A percentile compares a stretch with the other conserved stretches of the same genome.
These are phyloP conservation scores for Cystofilobasidium capitatum DNA, from an alignment of 768 basidiomycete genomes.

Conservation along the genomic window DNA sequence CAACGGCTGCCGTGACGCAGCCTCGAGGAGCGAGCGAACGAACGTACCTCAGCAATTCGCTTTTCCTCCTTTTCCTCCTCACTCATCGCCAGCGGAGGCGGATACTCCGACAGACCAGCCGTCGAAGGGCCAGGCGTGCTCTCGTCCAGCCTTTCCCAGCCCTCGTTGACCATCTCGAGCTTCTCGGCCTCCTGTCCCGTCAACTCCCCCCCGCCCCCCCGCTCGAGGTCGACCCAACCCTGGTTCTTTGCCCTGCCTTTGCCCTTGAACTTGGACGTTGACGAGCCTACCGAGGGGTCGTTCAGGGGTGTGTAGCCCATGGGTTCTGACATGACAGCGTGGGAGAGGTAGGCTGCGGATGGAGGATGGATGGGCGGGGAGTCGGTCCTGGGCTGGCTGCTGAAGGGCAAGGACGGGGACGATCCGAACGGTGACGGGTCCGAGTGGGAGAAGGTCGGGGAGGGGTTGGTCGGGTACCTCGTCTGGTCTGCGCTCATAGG, in stretches of 20 bases:
- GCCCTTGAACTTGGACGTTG: not conserved
- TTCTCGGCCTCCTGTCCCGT: not conserved
- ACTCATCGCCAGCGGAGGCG: not conserved
- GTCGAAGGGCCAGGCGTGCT: not conserved
- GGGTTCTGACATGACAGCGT: not conserved
- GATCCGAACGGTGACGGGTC: not conserved
- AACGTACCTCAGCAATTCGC: not conserved
- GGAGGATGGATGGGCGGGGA: not conserved
- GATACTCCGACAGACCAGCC: not conserved
- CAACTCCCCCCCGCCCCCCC: not conserved
- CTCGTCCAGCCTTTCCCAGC: not conserved
- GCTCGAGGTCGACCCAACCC: constrained; percentile 7
- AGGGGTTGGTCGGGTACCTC: not conserved
- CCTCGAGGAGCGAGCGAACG: no score
- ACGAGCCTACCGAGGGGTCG: not conserved
- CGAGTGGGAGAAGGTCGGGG: constrained; percentile 1
- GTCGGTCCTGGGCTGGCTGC: not conserved
- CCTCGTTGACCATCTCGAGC: not conserved
- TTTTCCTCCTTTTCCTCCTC: constrained; percentile 5
- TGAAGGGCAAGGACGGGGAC: not conserved
- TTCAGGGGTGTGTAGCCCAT: not conserved
- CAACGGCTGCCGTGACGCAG: no score
- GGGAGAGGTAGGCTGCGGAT: not conserved
- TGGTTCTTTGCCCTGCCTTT: not conserved
- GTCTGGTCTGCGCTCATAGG: no score